phyloP scores from a whole-genome alignment of 257 asterid species.

The Mitragyna speciosa region DNA sequence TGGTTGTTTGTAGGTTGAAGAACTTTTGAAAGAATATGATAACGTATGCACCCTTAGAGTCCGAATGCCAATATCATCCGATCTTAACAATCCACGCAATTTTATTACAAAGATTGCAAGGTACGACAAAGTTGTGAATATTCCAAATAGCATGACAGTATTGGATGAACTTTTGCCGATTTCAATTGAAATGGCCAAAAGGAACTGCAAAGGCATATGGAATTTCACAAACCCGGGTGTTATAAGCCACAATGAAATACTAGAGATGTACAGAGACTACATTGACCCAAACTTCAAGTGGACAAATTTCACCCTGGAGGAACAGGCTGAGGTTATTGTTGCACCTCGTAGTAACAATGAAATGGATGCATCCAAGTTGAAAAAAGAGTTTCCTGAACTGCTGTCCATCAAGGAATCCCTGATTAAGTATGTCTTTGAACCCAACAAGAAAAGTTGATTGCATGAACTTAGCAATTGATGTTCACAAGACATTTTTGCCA shows the following conservation, averaged over 20 bases:
- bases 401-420: slow-evolving; percentile 79
- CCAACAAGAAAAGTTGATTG: slow-evolving; percentile 54
- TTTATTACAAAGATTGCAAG: slow-evolving; percentile 85
- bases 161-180: slow-evolving; percentile 96
- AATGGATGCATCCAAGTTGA: slow-evolving; percentile 84
- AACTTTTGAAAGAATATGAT: slow-evolving; percentile 79
- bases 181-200: slow-evolving; percentile 93
- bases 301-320: slow-evolving; percentile 82
- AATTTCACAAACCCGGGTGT: slow-evolving; percentile 96
- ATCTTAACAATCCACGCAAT: slow-evolving; percentile 87
- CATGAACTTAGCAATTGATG: no score
- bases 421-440: slow-evolving; percentile 81
- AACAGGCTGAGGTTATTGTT: slow-evolving; percentile 92
- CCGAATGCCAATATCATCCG: slow-evolving; percentile 92
- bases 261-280: slow-evolving; percentile 89
- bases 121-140: slow-evolving; percentile 84
- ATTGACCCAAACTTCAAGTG: slow-evolving; percentile 65
- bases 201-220: slow-evolving; percentile 89
- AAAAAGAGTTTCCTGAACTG: slow-evolving; percentile 84
- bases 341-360: slow-evolving; percentile 91
- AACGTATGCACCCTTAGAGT: slow-evolving; percentile 95
- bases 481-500: no score
- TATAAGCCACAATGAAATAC: slow-evolving; percentile 85
- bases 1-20: slow-evolving; percentile 64
- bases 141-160: slow-evolving; percentile 98